phyloP scores from a whole-genome alignment of 2,329 filamentous ascomycete species.

The Colletotrichum eremochloae region DNA sequence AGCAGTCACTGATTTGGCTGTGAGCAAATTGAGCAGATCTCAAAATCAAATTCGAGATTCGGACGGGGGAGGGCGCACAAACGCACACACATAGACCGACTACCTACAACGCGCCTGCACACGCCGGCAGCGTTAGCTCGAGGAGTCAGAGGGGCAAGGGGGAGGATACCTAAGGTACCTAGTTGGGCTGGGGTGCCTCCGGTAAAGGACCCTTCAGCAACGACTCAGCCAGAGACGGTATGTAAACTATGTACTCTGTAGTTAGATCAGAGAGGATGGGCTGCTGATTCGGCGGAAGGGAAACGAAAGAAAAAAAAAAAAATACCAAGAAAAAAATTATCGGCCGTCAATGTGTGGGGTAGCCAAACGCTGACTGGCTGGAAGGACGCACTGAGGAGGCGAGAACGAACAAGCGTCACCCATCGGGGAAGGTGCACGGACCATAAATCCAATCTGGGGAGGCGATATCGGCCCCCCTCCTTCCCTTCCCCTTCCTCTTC shows the following conservation, averaged over 20 bases:
- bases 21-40: constrained; percentile 8
- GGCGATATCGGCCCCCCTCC: constrained; percentile 38
- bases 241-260: no score
- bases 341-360: constrained; percentile 39
- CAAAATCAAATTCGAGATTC: constrained; percentile 8
- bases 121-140: neutral
- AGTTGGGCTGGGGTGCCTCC: constrained; percentile 4
- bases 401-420: constrained; percentile 27
- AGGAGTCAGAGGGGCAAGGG: constrained; percentile 16
- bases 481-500: no score
- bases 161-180: no score
- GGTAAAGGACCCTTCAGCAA: neutral
- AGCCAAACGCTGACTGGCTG: constrained; percentile 20
- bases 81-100: neutral
- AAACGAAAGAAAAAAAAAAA: constrained; percentile 31
- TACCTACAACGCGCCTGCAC: no score
- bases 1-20: constrained; percentile 7
- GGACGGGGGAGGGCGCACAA: neutral
- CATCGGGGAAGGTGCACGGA: constrained; percentile 22
- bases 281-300: constrained; percentile 35
- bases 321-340: constrained; percentile 29
- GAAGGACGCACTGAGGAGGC: neutral
- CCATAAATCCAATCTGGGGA: constrained; percentile 36
- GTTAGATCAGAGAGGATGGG: no score
- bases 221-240: neutral